A percentile compares a stretch with the other conserved stretches of the same genome.
Conservation (phyloP, 164 flowering plant species). For the Vitis amurensis region DNA sequence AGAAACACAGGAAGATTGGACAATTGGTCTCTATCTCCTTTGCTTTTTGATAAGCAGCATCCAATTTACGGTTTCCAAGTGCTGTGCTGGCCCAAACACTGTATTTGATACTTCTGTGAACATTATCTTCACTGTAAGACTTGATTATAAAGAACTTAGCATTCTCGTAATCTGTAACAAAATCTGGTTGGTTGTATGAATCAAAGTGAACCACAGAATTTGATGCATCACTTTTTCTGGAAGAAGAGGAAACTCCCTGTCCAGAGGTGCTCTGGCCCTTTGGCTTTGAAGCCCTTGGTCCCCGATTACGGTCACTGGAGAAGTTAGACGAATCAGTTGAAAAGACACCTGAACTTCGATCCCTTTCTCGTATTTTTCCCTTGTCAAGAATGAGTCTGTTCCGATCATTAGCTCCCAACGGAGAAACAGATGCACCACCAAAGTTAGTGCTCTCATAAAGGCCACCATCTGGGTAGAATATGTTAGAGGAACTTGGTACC, state of each 20-base stretch:
- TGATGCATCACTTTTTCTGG: constrained; percentile 9
- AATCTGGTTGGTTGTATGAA: constrained; percentile 26
- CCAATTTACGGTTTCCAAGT: constrained; percentile 37
- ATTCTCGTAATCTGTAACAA: constrained; percentile 25
- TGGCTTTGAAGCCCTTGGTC: constrained; percentile 36
- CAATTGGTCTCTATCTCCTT: constrained; percentile 15
- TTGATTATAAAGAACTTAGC: constrained; percentile 41
- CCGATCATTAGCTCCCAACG: constrained; percentile 18
- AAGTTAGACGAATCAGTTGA: constrained; percentile 18
- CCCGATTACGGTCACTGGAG: constrained; percentile 31
- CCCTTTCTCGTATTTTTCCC: constrained; percentile 32
- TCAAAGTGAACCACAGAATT: constrained; percentile 6
- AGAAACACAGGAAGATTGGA: constrained; percentile 34
- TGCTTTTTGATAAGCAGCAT: constrained; percentile 33
- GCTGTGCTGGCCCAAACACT: constrained; percentile 38
- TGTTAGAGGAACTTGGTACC: constrained; percentile 12
- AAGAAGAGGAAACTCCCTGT: constrained; percentile 13
- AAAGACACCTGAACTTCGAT: constrained; percentile 13
- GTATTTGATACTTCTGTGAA: constrained; percentile 42
- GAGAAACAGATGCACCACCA: constrained; percentile 15
- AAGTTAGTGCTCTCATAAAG: constrained; percentile 16
- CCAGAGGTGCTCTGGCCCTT: constrained; percentile 22
- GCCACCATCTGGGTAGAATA: constrained; percentile 12
- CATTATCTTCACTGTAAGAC: constrained; percentile 40
- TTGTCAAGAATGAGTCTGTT: constrained; percentile 15